Evolutionary conservation across 2,329 filamentous ascomycete genomes (phyloP), one percentile per base, ranked within the genome.

Genomic region (Parastagonospora avenae): DNA sequence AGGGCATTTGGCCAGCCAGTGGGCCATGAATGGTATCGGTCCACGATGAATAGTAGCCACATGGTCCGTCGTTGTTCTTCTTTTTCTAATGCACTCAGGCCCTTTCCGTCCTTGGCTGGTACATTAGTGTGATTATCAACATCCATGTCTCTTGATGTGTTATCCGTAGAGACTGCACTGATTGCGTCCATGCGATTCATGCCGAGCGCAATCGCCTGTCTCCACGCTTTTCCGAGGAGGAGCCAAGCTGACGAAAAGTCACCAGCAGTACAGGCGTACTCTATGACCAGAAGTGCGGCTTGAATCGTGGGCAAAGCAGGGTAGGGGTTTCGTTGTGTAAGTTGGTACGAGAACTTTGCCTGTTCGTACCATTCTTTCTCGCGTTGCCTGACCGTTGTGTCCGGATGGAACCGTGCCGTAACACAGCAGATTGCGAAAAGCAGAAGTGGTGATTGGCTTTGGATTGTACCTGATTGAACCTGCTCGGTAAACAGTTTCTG

Each of bases 161-260:
- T 8, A n/a, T 43, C 28, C 38, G 45, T 46, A 2, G 33, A 11
- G 2, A 43, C 43, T 16, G 46, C 40, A 15, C 52, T 42, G 3
- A 37, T 51, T 10, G 56, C 52, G 45, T 72, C 69, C 49, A 70
- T 57, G 4, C 62, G 59, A 45, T 72, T 70, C 36, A 71, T 47
- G 3, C 63, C 58, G 4, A 71, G 46, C 8, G 62, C 55, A 10
- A 63, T 65, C 4, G 56, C 62, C 46, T 72, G 68, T 37, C 68
- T 60, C 70, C 70, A 73, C 5, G 64, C 62, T 40, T 69, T 71
- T 6, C 67, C 70, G 14, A 72, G 36, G n/a, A 54, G 62, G 2
- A 70, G 42, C 64, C 66, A 72, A 30, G 57, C 60, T 14, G 60
- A 41, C 11, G 63, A 67, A 46, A 64, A 72, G 38, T 72, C 67